phyloP scores from a whole-genome alignment of 1,284 basidiomycete genomes.

The Ceratobasidium theobromae region DNA sequence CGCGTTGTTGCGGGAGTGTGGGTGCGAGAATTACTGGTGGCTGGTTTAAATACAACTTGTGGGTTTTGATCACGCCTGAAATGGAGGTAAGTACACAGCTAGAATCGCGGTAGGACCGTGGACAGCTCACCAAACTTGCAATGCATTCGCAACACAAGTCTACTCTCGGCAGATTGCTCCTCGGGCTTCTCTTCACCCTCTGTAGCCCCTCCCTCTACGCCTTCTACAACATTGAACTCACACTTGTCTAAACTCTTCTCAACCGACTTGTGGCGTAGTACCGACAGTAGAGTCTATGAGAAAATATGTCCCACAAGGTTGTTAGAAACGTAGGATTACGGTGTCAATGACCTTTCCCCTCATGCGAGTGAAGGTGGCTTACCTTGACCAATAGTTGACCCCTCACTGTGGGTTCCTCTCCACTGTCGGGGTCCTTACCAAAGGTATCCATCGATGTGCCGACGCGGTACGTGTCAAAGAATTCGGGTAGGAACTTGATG shows the following conservation, averaged over 20 bases:
- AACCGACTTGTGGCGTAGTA: slow-evolving; percentile 67
- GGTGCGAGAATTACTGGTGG: slow-evolving; percentile 63
- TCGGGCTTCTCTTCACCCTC: slow-evolving; percentile 56
- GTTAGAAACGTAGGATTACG: slow-evolving; percentile 5
- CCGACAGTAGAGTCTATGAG: slow-evolving; percentile 65
- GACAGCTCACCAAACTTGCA: slow-evolving; percentile 70
- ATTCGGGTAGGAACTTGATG: slow-evolving; percentile 66
- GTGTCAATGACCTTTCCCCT: not conserved
- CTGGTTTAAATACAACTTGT: slow-evolving; percentile 62
- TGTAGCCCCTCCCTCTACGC: slow-evolving; percentile 44
- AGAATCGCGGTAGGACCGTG: not conserved
- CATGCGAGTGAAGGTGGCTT: not conserved
- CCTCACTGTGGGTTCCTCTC: slow-evolving; percentile 45
- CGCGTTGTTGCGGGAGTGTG: slow-evolving; percentile 50
- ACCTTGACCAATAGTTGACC: slow-evolving; percentile 73
- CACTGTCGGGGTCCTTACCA: slow-evolving; percentile 6
- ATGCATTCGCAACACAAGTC: slow-evolving; percentile 61
- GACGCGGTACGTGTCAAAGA: slow-evolving; percentile 67
- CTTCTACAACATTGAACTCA: slow-evolving; percentile 67
- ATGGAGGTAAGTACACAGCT: not conserved
- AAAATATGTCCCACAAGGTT: not conserved
- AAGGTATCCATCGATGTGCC: slow-evolving; percentile 35
- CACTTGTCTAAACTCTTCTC: slow-evolving; percentile 75
- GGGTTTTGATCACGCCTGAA: slow-evolving; percentile 75
- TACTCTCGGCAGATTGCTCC: slow-evolving; percentile 55